Conservation (phyloP, 1,284 basidiomycete species). For the Porogramme epimiltina region DNA sequence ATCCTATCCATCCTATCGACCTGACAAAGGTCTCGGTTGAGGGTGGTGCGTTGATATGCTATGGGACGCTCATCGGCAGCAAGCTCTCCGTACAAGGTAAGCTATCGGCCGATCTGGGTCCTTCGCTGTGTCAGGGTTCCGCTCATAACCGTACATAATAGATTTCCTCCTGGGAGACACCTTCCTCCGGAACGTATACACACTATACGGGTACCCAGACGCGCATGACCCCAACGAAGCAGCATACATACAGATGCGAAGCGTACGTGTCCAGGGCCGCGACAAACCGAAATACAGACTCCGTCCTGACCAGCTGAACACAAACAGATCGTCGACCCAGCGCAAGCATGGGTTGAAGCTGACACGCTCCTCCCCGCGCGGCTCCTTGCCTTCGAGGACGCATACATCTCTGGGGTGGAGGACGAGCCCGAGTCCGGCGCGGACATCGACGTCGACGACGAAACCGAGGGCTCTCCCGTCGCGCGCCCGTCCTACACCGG, state of each 20-base stretch:
- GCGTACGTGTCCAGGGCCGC: no score
- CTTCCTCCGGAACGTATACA: constrained; percentile 18
- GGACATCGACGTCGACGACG: no score
- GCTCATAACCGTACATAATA: background rate
- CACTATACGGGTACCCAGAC: constrained; percentile 11
- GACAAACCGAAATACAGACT: no score
- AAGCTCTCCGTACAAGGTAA: background rate
- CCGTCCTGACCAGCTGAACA: background rate
- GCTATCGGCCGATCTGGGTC: background rate
- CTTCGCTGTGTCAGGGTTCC: background rate
- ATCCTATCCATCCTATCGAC: constrained; percentile 8
- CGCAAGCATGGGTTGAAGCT: constrained; percentile 10
- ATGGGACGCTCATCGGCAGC: constrained; percentile 7
- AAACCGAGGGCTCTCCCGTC: no score
- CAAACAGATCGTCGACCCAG: constrained; percentile 7
- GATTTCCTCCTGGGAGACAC: constrained; percentile 18
- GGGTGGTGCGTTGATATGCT: constrained; percentile 15
- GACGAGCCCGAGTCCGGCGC: no score
- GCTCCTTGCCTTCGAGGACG: no score
- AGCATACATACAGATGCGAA: constrained; percentile 10
- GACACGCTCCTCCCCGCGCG: constrained; percentile 9
- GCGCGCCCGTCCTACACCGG: no score
- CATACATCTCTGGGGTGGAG: no score
- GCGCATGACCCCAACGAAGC: constrained; percentile 2
- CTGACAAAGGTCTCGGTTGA: constrained; percentile 8